Conservation (phyloP, 768 basidiomycete species). For the Mycena filopes region DNA sequence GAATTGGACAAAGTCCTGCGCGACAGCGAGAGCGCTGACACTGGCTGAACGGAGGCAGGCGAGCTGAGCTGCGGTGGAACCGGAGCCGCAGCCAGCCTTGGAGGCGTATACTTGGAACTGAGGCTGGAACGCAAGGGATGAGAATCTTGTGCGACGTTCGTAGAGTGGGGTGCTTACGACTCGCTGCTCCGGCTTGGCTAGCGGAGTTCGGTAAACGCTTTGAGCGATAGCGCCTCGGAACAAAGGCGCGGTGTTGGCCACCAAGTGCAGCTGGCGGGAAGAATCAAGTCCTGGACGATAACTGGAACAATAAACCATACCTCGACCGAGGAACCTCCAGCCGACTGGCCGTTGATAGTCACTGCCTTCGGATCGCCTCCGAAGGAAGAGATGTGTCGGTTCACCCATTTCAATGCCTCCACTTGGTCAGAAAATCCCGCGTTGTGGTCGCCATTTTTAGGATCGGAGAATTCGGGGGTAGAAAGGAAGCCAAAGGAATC, state of each 20-base stretch:
- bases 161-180: conserved; percentile 46
- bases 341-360: conserved; percentile 70
- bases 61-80: conserved; percentile 48
- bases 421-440: conserved; percentile 70
- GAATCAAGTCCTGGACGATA: no score
- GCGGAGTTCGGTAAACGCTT: conserved; percentile 64
- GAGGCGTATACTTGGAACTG: conserved; percentile 63
- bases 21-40: conserved; percentile 61
- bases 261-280: conserved; percentile 54
- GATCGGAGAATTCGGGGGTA: conserved; percentile 55
- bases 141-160: not conserved
- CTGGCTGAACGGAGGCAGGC: conserved; percentile 61
- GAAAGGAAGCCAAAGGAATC: conserved; percentile 72
- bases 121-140: conserved; percentile 48
- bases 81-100: conserved; percentile 60
- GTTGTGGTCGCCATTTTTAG: conserved; percentile 58
- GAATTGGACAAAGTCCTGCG: conserved; percentile 54
- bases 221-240: conserved; percentile 71
- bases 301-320: no score
- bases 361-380: conserved; percentile 71
- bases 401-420: conserved; percentile 71
- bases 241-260: conserved; percentile 52
- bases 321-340: conserved; percentile 64
- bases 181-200: conserved; percentile 63
- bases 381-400: conserved; percentile 67